Evolutionary conservation across 140 eudicot species (phyloP), one percentile per base, ranked within the genome.

Genomic region (Oenanthe javanica): DNA sequence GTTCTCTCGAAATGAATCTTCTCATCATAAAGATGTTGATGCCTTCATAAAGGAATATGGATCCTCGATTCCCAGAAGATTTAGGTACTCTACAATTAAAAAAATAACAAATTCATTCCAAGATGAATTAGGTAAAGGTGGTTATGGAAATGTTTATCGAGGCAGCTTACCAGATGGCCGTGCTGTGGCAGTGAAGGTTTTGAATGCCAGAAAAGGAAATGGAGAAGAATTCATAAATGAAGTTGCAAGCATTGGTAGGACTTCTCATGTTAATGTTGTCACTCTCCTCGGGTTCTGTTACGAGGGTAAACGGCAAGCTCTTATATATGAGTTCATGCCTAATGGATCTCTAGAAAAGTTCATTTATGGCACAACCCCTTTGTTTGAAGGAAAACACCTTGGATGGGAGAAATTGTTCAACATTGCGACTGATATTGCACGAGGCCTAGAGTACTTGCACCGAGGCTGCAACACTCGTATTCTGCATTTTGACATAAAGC

Each of bases 1-100:
- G 61, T 63, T 54, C 50, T 80, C 88, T 31, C 54, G 1, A 38
- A 78, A 38, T 66, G 72, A 81, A 11, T 79, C 82, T 25, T 84
- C 85, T 2, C 50, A 48, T 87, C 77, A 80, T 47, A 51, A 51
- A 69, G 75, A 69, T 12, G 75, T 69, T 1, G 75, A 69, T 19
- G 75, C 48, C 6, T 69, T 38, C 21, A 69, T 69, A 12, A 36
- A 7, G 74, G 18, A 67, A 67, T 67, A 69, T 27, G 45, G 75
- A 36, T 69, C 48, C 8, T 69, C 75, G 13, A 69, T 14, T 46
- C 47, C 75, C 4, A 36, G 9, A 31, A 36, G 75, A 31, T 69
- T 25, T 4, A 36, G 10, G 2, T 69, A 69, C 18, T 69, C 45
- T 5, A 6, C 47, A 4, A 0, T 69, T 0, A 69, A 4, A 69